Evolutionary conservation across 768 basidiomycete genomes (phyloP).

Genomic region (Podaxis sp.): DNA sequence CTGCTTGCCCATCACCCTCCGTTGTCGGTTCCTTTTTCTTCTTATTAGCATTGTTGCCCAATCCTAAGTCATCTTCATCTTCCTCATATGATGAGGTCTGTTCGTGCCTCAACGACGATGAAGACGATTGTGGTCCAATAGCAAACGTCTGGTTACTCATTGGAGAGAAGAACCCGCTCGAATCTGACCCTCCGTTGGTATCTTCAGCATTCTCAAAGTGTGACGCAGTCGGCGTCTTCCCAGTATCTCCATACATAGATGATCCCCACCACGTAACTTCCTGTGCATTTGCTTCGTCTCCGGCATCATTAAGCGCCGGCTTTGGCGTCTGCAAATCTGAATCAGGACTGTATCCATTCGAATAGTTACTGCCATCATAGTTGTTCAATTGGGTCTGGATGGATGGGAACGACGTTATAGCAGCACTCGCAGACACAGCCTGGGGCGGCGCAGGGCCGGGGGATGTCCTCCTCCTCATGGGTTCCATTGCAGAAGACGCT

Average conservation of each 20-base stretch:
- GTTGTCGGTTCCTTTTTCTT: slow-evolving; percentile 36
- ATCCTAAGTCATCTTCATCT: slow-evolving; percentile 86
- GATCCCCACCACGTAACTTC: slow-evolving; percentile 68
- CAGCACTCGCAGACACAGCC: slow-evolving; percentile 51
- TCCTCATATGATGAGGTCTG: slow-evolving; percentile 17
- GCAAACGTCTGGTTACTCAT: slow-evolving; percentile 66
- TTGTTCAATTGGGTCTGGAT: slow-evolving; percentile 25
- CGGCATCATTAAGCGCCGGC: slow-evolving; percentile 27
- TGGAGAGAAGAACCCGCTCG: slow-evolving; percentile 75
- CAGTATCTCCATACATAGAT: slow-evolving; percentile 17
- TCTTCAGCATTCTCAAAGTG: slow-evolving; percentile 61
- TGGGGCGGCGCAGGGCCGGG: slow-evolving; percentile 50
- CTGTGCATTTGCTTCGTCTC: slow-evolving; percentile 33
- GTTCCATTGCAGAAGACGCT: slow-evolving; percentile 78
- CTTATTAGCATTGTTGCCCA: slow-evolving; percentile 65
- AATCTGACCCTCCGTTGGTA: slow-evolving; percentile 35
- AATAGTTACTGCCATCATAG: slow-evolving; percentile 35
- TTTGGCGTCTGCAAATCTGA: slow-evolving; percentile 33
- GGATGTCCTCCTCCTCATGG: slow-evolving; percentile 56
- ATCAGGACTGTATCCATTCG: slow-evolving; percentile 30
- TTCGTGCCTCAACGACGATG: slow-evolving; percentile 14
- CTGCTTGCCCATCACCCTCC: slow-evolving; percentile 19
- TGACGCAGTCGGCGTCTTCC: slow-evolving; percentile 66
- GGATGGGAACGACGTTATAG: slow-evolving; percentile 49
- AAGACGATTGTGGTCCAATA: slow-evolving; percentile 28